Evolutionary conservation across 208 protist genomes (phyloP), one percentile per base, ranked within the genome.

Genomic region (Wallacemonas rigidus): DNA sequence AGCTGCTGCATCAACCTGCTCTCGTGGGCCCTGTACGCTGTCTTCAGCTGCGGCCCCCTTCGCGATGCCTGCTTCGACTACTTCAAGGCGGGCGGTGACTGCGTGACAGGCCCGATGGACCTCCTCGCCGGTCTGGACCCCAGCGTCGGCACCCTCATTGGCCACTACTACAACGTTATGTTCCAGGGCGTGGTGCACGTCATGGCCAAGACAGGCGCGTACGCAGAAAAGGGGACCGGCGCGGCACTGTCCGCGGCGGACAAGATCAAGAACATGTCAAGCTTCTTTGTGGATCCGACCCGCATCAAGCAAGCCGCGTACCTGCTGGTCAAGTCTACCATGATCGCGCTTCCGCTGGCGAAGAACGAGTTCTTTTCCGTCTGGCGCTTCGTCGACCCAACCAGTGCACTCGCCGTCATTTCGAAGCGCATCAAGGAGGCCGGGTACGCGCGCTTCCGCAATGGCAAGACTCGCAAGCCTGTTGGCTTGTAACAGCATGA

Each of bases 1-100:
- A 91, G 83, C 75, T 85, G 87, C 79, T 93, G 87, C 71, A 94
- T 98, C 69, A 98, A 98, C 79, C 82, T 97, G 38, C 87, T 98
- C 8, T 95, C 94, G 0, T 95, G 93, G 86, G 93, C 93, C 15
- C 83, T 98, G 17, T 97, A 98, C 75, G 72, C 60, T 39, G 94
- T 98, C 26, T 98, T 98, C 72, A 80, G 80, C 77, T 75, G 69
- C 43, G 71, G 74, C 2, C 62, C 79, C 12, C 81, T 98, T 26
- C 83, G 92, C 26, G 73, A 94, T 62, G 90, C 93, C 14, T 97
- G 93, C 83, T 87, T 98, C 51, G 92, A 95, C 76, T 98, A 98
- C 84, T 94, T 98, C 71, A 51, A 83, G 57, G 69, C 75, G 51
- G 95, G 95, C 35, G 95, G 92, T 56, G 86, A 96, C 54, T 95